Conservation (phyloP, 2,329 filamentous ascomycete species). For the Tolypocladium album region DNA sequence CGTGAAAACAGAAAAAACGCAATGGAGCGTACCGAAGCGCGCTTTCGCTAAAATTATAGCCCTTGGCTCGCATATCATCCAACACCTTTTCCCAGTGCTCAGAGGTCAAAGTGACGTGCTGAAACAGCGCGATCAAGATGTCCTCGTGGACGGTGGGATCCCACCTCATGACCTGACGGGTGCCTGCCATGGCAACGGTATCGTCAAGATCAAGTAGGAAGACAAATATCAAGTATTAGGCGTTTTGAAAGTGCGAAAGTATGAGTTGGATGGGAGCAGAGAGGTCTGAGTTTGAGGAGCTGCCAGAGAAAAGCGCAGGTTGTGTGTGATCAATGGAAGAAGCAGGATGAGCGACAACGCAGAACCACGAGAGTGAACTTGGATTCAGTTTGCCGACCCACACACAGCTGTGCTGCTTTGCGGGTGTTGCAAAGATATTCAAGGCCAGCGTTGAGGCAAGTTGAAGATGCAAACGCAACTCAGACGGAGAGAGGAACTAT, state of each 20-base stretch:
- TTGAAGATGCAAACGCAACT: background rate
- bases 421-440: background rate
- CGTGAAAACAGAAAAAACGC: background rate
- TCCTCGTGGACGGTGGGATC: slow-evolving; percentile 29
- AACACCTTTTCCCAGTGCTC: slow-evolving; percentile 25
- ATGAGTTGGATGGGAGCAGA: too few species aligned
- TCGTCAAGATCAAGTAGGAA: background rate
- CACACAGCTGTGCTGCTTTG: background rate
- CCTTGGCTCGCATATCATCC: slow-evolving; percentile 22
- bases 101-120: slow-evolving; percentile 19
- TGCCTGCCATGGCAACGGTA: slow-evolving; percentile 12
- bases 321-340: background rate
- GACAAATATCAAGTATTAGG: background rate
- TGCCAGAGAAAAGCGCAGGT: background rate
- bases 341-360: background rate
- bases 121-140: slow-evolving; percentile 30
- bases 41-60: slow-evolving; percentile 27
- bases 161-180: slow-evolving; percentile 26
- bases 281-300: too few species aligned
- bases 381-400: background rate
- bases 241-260: too few species aligned
- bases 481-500: background rate
- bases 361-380: background rate
- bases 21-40: slow-evolving; percentile 26
- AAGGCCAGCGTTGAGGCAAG: background rate